Base-by-base conservation (phyloP, 2,329 filamentous ascomycete genomes). In the Fonsecaea multimorphosa region DNA sequence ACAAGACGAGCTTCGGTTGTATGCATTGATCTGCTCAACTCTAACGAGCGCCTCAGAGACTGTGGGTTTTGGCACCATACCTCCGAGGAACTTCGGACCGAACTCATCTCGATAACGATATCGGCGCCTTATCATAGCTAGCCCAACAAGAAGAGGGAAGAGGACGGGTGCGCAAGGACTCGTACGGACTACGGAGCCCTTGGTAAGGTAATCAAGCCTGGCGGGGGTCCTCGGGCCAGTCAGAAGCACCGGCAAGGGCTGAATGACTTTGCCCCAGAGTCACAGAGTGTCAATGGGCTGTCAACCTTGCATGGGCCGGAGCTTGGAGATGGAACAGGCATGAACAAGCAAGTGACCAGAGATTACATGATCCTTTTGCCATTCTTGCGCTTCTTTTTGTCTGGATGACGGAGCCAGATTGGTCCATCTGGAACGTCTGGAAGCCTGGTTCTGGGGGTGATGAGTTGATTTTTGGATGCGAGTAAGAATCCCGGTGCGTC, bases 211-310 rank as follows among this genome's bases (percentile, higher is more conserved):
- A 40, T 8, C 22, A 49, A 46, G 7, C 22, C 19, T 49, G 8
- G 19, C 44, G 44, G 38, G 44, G 56, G n/a, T 44, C 56, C 56
- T 46, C 36, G 2, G n/a, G 9, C 55, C 55, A 44, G 56, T 49
- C 14, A 58, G 49, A 32, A 4, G 27, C 56, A 46, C 44, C 32
- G n/a, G 24, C 56, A 51, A 60, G 58, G 32, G 46, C 12, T 60
- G 44, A 9, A 38, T 38, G 22, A 34, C 49, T 36, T 31, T 34
- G 31, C 36, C 44, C 19, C 9, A 49, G 44, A 49, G 38, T 49
- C 44, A 6, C 9, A 49, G 44, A 49, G 38, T 49, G 44, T 49
- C 44, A 49, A 12, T 24, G 19, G 19, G 2, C 44, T 2, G 19
- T 49, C 44, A 24, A 49, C 44, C 44, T 24, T 49, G 19, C 44